phyloP scores from a whole-genome alignment of 2,329 filamentous ascomycete species.

The Colletotrichum sp. region DNA sequence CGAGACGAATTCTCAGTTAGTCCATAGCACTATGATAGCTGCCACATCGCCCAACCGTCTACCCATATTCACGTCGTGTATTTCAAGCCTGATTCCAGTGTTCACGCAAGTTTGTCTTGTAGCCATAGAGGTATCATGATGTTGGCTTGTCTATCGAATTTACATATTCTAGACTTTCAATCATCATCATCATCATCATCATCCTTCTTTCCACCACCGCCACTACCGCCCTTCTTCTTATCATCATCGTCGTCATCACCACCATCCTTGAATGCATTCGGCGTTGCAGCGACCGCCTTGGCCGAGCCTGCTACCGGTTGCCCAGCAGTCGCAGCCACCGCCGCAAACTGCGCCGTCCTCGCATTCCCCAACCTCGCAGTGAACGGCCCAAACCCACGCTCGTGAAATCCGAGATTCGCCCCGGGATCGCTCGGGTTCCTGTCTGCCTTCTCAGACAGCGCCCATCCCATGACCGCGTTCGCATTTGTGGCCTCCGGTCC shows the following conservation, averaged over 20 bases:
- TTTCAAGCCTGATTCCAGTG: rapidly evolving
- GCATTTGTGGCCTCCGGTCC: slow-evolving; percentile 26
- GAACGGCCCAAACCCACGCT: slow-evolving; percentile 34
- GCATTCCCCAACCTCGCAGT: slow-evolving; percentile 35
- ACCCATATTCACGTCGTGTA: not conserved
- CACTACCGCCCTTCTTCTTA: not conserved
- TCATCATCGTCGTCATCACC: slow-evolving; percentile 17
- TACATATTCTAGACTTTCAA: not conserved
- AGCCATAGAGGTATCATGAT: not conserved
- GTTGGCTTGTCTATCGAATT: rapidly evolving
- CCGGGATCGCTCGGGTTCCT: slow-evolving; percentile 27
- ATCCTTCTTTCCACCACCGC: slow-evolving; percentile 28
- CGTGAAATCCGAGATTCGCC: slow-evolving; percentile 33
- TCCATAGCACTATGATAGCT: too few species aligned
- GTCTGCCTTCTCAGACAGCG: slow-evolving; percentile 29
- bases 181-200: slow-evolving; percentile 24
- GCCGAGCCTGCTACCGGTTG: slow-evolving; percentile 31
- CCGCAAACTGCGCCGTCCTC: slow-evolving; percentile 39
- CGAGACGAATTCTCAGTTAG: too few species aligned
- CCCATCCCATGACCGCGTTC: slow-evolving; percentile 40
- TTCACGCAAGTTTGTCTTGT: not conserved
- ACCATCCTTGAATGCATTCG: slow-evolving; percentile 22
- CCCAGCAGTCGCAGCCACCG: slow-evolving; percentile 43
- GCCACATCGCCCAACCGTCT: too few species aligned
- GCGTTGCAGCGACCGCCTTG: slow-evolving; percentile 18